phyloP scores from a whole-genome alignment of 202 grass and related monocot genomes.

The Schoenoplectus tabernaemontani region DNA sequence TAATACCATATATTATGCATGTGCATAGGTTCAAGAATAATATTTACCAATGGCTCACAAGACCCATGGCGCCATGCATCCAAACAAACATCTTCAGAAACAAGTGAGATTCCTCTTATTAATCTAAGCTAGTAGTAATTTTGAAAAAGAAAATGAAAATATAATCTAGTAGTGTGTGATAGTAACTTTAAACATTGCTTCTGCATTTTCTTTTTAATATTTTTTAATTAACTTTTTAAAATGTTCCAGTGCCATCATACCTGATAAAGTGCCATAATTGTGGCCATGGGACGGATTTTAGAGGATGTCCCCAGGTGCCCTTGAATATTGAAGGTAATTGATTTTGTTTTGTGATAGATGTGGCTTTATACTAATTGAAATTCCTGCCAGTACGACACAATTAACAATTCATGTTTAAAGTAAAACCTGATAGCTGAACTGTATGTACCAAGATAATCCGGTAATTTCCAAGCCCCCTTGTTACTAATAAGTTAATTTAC shows the following conservation, averaged over 20 bases:
- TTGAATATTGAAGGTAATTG: conserved; percentile 64
- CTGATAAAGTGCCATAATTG: conserved; percentile 87
- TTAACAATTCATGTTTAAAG: neutral
- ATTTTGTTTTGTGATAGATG: neutral
- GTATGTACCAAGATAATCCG: too few relatives aligned
- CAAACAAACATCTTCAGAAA: conserved; percentile 72
- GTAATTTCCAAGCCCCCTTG: too few relatives aligned
- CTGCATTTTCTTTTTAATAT: neutral
- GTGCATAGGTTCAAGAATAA: conserved; percentile 61
- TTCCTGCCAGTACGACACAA: neutral
- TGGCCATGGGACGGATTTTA: conserved; percentile 83
- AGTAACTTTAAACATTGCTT: conserved; percentile 4
- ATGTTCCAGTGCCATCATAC: conserved; percentile 73
- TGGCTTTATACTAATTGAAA: neutral
- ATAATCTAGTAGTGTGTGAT: neutral
- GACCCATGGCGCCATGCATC: conserved; percentile 96
- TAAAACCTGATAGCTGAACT: conserved; percentile 4
- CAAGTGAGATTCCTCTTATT: conserved; percentile 37
- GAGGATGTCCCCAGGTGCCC: conserved; percentile 79
- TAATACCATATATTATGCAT: conserved; percentile 16
- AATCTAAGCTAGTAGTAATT: neutral
- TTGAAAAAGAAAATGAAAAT: neutral
- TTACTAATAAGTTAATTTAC: too few relatives aligned
- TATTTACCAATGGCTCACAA: conserved; percentile 89
- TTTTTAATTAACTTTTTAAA: neutral